These are phyloP conservation scores for Candida alai DNA, from an alignment of 805 yeast genomes.

Conservation along the genomic window DNA sequence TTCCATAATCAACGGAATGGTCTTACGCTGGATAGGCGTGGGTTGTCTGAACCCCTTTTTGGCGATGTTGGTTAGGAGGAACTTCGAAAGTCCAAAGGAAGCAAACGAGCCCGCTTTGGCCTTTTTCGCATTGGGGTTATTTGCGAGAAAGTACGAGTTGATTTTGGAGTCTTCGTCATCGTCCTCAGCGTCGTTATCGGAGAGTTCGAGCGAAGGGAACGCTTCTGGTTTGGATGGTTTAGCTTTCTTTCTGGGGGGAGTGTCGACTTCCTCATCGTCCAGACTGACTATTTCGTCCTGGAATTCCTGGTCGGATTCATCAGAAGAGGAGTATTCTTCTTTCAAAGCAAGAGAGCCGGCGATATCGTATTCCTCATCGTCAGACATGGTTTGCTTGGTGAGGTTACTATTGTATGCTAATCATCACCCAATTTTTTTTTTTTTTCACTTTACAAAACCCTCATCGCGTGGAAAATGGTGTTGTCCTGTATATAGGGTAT, in stretches of 20 bases:
- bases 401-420: too few species aligned
- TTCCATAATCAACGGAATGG: conserved; percentile 85
- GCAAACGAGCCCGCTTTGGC: conserved; percentile 81
- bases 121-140: conserved; percentile 48
- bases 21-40: conserved; percentile 95
- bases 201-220: conserved; percentile 52
- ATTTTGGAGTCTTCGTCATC: conserved; percentile 21
- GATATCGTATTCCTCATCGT: conserved; percentile 57
- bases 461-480: too few species aligned
- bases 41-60: conserved; percentile 92
- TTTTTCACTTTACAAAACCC: too few species aligned
- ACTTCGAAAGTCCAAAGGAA: conserved; percentile 81
- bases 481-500: too few species aligned
- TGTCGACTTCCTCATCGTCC: conserved; percentile 47
- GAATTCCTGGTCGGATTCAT: conserved; percentile 24
- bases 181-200: conserved; percentile 40
- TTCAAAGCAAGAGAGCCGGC: conserved; percentile 55
- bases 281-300: conserved; percentile 50
- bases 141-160: conserved; percentile 35
- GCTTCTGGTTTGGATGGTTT: conserved; percentile 10
- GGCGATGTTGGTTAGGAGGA: conserved; percentile 62
- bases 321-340: conserved; percentile 30
- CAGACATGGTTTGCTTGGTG: conserved; percentile 31
- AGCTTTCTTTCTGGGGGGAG: conserved; percentile 25
- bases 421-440: too few species aligned